Conservation (phyloP, 192 early-diverging fungal species). For the Linnemannia hyalina region DNA sequence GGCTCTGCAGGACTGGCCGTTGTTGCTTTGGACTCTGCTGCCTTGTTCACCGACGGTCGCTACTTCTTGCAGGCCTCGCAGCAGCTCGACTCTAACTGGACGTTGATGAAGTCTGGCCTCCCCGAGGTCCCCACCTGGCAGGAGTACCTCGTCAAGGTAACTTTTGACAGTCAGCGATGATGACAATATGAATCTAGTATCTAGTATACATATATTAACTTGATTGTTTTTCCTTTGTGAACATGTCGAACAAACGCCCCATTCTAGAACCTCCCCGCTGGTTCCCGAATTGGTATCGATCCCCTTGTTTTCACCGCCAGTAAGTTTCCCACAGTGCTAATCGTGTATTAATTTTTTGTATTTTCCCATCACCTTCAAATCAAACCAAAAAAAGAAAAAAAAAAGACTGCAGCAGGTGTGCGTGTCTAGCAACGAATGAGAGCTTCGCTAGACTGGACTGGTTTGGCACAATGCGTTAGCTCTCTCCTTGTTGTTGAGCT, state of each 20-base stretch:
- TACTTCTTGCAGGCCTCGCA: constrained; percentile 97
- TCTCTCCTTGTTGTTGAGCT: neutral
- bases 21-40: constrained; percentile 81
- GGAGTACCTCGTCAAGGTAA: constrained; percentile 84
- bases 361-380: neutral
- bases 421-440: neutral
- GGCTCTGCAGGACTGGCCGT: constrained; percentile 98
- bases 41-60: constrained; percentile 96
- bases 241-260: neutral
- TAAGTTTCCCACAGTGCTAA: constrained; percentile 53
- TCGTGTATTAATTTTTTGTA: constrained; percentile 1
- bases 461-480: constrained; percentile 1
- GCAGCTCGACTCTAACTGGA: constrained; percentile 95
- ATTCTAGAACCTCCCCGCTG: constrained; percentile 70
- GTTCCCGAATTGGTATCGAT: constrained; percentile 93
- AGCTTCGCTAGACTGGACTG: neutral
- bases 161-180: neutral
- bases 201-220: neutral
- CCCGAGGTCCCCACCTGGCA: constrained; percentile 91
- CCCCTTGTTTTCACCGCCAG: constrained; percentile 85
- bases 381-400: neutral
- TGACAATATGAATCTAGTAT: neutral
- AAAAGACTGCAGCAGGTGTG: neutral
- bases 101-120: constrained; percentile 92
- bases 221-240: neutral